A percentile compares a stretch with the other conserved stretches of the same genome.
Conservation (phyloP, 2,329 filamentous ascomycete species). For the Diplodia corticola region DNA sequence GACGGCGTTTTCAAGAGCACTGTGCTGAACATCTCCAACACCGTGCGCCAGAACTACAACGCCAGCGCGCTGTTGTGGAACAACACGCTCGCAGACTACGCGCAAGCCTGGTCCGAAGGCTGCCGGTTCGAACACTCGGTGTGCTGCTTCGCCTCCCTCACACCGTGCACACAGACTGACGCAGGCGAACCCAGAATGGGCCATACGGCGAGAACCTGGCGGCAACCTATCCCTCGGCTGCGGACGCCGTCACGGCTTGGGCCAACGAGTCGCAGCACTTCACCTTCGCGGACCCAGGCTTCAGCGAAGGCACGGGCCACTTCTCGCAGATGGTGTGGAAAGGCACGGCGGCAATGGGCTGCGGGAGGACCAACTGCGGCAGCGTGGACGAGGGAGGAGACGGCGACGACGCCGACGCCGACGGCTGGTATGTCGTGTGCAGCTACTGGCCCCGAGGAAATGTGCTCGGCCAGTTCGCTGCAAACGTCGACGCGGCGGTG, state of each 20-base stretch:
- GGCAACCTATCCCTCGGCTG: constrained; percentile 62
- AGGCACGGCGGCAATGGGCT: constrained; percentile 30
- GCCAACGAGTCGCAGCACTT: constrained; percentile 61
- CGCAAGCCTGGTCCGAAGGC: constrained; percentile 50
- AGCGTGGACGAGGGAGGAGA: constrained; percentile 17
- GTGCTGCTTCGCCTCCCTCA: constrained; percentile 24
- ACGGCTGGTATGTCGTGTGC: constrained; percentile 33
- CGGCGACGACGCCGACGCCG: background rate
- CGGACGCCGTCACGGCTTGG: constrained; percentile 65
- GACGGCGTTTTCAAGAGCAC: constrained; percentile 47
- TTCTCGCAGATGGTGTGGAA: constrained; percentile 36
- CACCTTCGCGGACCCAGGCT: constrained; percentile 58
- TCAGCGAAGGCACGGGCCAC: constrained; percentile 38
- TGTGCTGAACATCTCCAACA: constrained; percentile 67
- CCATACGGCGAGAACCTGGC: constrained; percentile 76
- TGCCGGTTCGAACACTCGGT: constrained; percentile 57
- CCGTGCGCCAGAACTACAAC: constrained; percentile 64
- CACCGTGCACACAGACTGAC: background rate
- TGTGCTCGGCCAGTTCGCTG: constrained; percentile 35
- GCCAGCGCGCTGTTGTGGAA: constrained; percentile 65
- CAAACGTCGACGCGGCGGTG: constrained; percentile 34
- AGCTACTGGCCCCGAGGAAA: constrained; percentile 43
- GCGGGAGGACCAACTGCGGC: constrained; percentile 27
- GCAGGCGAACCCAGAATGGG: constrained; percentile 49
- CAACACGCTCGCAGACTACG: constrained; percentile 58